Conservation (phyloP, 306 rosid genomes). For the Gleditsia sinensis region DNA sequence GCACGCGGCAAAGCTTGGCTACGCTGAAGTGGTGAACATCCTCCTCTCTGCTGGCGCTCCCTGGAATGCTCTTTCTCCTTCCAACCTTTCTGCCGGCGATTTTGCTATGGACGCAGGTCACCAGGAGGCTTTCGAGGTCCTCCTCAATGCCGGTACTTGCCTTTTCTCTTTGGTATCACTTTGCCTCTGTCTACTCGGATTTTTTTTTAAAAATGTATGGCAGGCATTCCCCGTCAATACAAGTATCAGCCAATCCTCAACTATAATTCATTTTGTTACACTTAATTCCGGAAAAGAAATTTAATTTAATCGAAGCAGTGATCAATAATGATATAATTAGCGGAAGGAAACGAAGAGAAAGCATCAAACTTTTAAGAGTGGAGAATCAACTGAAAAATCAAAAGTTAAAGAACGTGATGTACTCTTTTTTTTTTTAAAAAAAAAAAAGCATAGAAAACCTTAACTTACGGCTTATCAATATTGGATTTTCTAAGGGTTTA, state of each 20-base stretch:
- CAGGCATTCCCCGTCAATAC: neutral
- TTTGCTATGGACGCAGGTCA: conserved; percentile 72
- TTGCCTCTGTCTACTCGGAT: neutral
- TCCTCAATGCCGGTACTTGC: conserved; percentile 69
- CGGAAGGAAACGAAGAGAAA: neutral
- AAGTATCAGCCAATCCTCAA: neutral
- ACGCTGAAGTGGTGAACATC: conserved; percentile 50
- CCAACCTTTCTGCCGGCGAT: conserved; percentile 76
- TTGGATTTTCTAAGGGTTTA: neutral
- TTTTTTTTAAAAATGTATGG: too few species aligned
- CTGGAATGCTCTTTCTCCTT: conserved; percentile 92
- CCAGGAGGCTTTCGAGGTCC: conserved; percentile 63
- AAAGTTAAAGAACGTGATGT: neutral
- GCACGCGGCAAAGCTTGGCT: conserved; percentile 88
- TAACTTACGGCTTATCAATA: too few species aligned
- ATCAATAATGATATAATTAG: neutral
- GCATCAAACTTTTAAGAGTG: neutral
- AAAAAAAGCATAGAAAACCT: neutral
- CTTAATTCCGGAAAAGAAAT: neutral
- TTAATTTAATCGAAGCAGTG: neutral
- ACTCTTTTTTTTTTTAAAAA: neutral
- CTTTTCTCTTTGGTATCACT: neutral
- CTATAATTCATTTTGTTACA: neutral
- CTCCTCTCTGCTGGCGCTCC: conserved; percentile 87
- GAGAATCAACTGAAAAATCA: neutral